phyloP scores from a whole-genome alignment of 1,139 yeast species.

The Taphrina wiesneri region DNA sequence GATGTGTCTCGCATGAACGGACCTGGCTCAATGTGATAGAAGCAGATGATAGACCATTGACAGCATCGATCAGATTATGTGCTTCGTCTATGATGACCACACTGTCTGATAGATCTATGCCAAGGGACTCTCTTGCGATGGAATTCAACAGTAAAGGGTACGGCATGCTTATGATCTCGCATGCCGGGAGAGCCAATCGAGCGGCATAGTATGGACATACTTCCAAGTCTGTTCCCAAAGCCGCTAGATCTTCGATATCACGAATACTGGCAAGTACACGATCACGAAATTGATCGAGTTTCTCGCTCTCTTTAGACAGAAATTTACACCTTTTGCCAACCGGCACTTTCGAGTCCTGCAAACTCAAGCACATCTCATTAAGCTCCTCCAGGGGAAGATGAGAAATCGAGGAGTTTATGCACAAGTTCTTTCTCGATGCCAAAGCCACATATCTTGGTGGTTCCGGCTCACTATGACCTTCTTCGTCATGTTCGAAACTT shows the following conservation, averaged over 20 bases:
- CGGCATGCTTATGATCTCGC: slow-evolving; percentile 81
- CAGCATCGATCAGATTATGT: slow-evolving; percentile 79
- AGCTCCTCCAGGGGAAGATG: slow-evolving; percentile 54
- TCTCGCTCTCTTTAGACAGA: slow-evolving; percentile 48
- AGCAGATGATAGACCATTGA: slow-evolving; percentile 68
- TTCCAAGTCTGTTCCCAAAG: slow-evolving; percentile 58
- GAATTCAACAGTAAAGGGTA: slow-evolving; percentile 75
- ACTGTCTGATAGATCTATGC: slow-evolving; percentile 61
- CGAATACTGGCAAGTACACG: slow-evolving; percentile 57
- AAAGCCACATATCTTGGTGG: slow-evolving; percentile 52
- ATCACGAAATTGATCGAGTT: slow-evolving; percentile 59
- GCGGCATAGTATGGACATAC: slow-evolving; percentile 84
- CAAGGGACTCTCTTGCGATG: slow-evolving; percentile 61
- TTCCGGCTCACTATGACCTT: slow-evolving; percentile 42
- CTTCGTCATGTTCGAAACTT: slow-evolving; percentile 51
- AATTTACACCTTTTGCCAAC: slow-evolving; percentile 54
- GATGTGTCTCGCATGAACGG: slow-evolving; percentile 49
- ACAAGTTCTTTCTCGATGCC: slow-evolving; percentile 83
- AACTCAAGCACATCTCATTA: slow-evolving; percentile 79
- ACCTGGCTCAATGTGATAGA: slow-evolving; percentile 58
- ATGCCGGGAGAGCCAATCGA: slow-evolving; percentile 56
- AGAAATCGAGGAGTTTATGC: slow-evolving; percentile 67
- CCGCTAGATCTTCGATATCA: slow-evolving; percentile 79
- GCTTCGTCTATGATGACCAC: slow-evolving; percentile 89
- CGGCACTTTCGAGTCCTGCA: slow-evolving; percentile 53